Percentiles rank a stretch among this genome's conserved stretches.
These are phyloP conservation scores for Cercophora newfieldiana DNA, from an alignment of 495 filamentous ascomycete species.

Conservation along the genomic window DNA sequence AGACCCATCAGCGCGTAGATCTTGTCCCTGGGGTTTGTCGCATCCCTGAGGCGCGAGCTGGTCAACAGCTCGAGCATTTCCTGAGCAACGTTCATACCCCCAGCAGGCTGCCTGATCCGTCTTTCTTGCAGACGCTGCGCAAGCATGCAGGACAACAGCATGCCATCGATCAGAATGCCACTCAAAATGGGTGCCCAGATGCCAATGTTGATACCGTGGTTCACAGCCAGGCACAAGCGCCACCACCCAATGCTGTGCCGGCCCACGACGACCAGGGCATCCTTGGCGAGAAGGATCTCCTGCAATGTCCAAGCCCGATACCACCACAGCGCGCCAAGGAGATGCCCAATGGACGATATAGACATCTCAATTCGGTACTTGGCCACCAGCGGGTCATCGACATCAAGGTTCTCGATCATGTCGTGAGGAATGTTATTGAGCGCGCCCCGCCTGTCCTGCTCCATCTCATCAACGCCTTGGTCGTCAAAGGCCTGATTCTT, in stretches of 20 bases:
- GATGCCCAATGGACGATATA: background rate
- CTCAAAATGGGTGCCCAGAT: background rate
- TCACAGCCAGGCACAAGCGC: background rate
- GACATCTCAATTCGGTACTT: background rate
- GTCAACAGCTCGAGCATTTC: conserved; percentile 10
- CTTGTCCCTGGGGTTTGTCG: background rate
- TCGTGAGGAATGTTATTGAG: background rate
- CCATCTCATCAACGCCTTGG: background rate
- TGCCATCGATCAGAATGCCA: background rate
- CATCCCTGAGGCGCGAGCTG: background rate
- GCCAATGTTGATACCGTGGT: conserved; percentile 7
- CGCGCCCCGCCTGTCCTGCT: background rate
- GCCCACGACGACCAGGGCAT: background rate
- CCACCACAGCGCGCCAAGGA: conserved; percentile 2
- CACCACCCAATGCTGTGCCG: conserved; percentile 1
- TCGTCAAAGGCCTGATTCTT: no score
- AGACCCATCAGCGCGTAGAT: background rate
- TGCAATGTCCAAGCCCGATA: conserved; percentile 12
- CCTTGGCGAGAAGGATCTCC: conserved; percentile 9
- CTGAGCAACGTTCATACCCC: background rate
- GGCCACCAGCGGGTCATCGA: background rate
- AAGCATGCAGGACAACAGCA: background rate
- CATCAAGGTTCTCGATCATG: background rate
- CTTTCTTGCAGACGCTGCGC: background rate
- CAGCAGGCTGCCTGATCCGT: background rate